Evolutionary conservation across 768 basidiomycete species (phyloP).

Genomic region (Amanita muscaria): DNA sequence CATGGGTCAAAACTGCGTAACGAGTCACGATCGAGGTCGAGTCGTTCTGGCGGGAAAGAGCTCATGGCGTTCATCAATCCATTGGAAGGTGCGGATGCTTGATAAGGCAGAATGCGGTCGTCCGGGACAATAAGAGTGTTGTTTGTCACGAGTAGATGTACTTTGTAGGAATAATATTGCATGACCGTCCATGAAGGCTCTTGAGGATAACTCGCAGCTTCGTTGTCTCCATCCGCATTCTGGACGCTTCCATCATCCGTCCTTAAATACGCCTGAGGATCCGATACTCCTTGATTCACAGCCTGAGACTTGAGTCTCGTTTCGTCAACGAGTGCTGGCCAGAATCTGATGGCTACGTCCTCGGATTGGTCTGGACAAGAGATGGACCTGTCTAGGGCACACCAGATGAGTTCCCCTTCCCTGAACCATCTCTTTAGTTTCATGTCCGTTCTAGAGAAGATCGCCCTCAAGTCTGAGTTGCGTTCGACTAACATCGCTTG

Average conservation of each 20-base stretch:
- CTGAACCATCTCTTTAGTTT: constrained; percentile 54
- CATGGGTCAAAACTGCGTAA: constrained; percentile 48
- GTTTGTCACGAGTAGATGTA: constrained; percentile 56
- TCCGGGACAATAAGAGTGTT: constrained; percentile 42
- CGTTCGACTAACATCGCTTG: constrained; percentile 52
- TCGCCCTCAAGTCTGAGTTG: constrained; percentile 53
- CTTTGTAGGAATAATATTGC: constrained; percentile 57
- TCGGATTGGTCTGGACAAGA: constrained; percentile 23
- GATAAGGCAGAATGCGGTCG: constrained; percentile 63
- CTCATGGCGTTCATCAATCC: constrained; percentile 44
- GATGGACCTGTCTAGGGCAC: constrained; percentile 45
- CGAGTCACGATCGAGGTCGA: constrained; percentile 32
- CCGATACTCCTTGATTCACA: constrained; percentile 18
- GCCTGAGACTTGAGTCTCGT: constrained; percentile 39
- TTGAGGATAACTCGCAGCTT: constrained; percentile 13
- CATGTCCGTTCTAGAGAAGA: constrained; percentile 35
- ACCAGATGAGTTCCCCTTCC: constrained; percentile 67
- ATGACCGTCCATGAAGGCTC: constrained; percentile 44
- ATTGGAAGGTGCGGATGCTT: constrained; percentile 49
- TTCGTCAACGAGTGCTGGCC: constrained; percentile 68
- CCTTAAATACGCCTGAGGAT: constrained; percentile 5
- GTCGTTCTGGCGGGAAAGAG: constrained; percentile 31
- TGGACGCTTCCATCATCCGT: constrained; percentile 14
- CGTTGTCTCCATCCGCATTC: constrained; percentile 16
- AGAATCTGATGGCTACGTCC: constrained; percentile 48